Conservation (phyloP, 2,329 filamentous ascomycete genomes). For the Chaetomiaceae sp. region DNA sequence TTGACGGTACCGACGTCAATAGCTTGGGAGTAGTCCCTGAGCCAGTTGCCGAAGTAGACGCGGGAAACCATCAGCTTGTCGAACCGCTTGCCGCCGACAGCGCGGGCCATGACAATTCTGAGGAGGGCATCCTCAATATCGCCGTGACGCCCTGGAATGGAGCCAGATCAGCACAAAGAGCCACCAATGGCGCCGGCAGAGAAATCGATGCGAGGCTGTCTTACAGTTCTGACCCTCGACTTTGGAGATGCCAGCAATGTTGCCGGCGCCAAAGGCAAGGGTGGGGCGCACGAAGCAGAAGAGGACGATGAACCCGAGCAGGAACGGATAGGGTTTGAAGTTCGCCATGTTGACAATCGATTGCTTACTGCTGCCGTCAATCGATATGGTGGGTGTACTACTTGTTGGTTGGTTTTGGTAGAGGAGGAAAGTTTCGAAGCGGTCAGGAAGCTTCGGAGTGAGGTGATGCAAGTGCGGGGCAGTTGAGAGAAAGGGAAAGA, state of each 20-base stretch:
- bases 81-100: constrained; percentile 72
- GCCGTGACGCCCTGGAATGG: constrained; percentile 65
- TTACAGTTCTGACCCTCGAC: constrained; percentile 79
- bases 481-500: not conserved
- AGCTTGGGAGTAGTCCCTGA: constrained; percentile 88
- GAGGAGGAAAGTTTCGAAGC: not conserved
- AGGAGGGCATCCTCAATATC: constrained; percentile 92
- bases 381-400: constrained; percentile 3
- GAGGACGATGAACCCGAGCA: constrained; percentile 57
- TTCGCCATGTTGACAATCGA: constrained; percentile 45
- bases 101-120: constrained; percentile 59
- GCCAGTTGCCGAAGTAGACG: constrained; percentile 96
- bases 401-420: not conserved
- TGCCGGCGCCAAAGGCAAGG: constrained; percentile 80
- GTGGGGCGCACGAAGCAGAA: constrained; percentile 64
- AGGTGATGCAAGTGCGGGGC: constrained; percentile 3
- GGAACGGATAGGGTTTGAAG: constrained; percentile 45
- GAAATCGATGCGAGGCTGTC: constrained; percentile 27
- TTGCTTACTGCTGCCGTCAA: constrained; percentile 6
- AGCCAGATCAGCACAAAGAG: constrained; percentile 19
- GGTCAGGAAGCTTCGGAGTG: not conserved
- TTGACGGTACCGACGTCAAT: constrained; percentile 92
- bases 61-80: constrained; percentile 81
- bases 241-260: constrained; percentile 76
- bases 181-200: too few relatives aligned